phyloP scores from a whole-genome alignment of 306 rosid genomes.

The Crotalaria pallida region DNA sequence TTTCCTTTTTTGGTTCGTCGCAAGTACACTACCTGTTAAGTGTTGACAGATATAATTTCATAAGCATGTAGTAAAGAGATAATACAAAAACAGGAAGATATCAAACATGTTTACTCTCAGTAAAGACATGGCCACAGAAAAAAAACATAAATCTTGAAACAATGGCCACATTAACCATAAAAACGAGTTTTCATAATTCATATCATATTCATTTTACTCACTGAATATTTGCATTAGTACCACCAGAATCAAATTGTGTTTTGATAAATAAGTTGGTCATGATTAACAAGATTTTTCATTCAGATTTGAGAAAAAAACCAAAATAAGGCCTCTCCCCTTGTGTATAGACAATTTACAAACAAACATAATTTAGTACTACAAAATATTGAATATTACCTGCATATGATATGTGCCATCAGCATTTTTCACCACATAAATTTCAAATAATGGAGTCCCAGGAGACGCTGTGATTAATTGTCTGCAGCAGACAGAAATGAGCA shows the following conservation, averaged over 20 bases:
- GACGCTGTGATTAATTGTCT: constrained; percentile 84
- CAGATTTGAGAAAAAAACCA: not conserved
- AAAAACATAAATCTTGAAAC: not conserved
- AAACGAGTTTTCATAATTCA: not conserved
- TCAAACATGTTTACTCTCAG: not conserved
- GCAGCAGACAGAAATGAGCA: constrained; percentile 39
- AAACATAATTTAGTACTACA: constrained; percentile 8
- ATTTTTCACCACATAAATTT: constrained; percentile 83
- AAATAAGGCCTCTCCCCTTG: not conserved
- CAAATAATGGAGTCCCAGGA: constrained; percentile 81
- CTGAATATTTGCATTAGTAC: not conserved
- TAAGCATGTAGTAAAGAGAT: constrained; percentile 1
- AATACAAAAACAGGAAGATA: constrained; percentile 10
- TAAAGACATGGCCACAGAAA: constrained; percentile 6
- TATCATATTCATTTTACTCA: not conserved
- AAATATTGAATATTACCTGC: constrained; percentile 47
- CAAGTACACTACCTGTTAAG: constrained; percentile 81
- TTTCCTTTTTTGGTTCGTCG: constrained; percentile 66
- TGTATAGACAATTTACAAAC: not conserved
- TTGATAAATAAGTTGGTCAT: constrained; percentile 21
- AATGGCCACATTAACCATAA: not conserved
- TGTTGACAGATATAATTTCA: constrained; percentile 17
- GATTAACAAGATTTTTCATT: not conserved
- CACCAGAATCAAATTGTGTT: not conserved
- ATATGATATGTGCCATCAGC: constrained; percentile 58